A percentile compares a stretch with the other conserved stretches of the same genome.
Evolutionary conservation across 2,329 filamentous ascomycete species (phyloP).

Genomic region (Raffaelea ambrosiae): DNA sequence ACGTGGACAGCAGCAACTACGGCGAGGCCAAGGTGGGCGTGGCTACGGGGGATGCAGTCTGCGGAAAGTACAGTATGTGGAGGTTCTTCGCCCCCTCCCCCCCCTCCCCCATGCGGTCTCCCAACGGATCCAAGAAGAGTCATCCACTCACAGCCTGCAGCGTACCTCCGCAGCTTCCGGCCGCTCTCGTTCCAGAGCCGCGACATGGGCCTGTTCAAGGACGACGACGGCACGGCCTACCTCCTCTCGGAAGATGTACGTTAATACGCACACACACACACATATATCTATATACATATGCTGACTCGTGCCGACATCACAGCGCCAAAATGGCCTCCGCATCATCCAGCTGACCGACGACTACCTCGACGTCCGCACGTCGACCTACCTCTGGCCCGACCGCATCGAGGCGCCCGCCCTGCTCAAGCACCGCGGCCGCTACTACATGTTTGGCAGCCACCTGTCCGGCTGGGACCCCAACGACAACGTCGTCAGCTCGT

Average conservation of each 20-base stretch:
- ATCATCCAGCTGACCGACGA: constrained; percentile 15
- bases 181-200: constrained; percentile 19
- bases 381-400: constrained; percentile 20
- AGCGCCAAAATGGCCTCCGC: constrained; percentile 15
- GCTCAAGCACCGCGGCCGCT: constrained; percentile 40
- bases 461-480: constrained; percentile 36
- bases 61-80: constrained; percentile 42
- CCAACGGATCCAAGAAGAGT: no score
- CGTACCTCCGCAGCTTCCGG: constrained; percentile 23
- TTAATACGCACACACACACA: not conserved
- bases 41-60: constrained; percentile 40
- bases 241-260: constrained; percentile 54
- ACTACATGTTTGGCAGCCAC: constrained; percentile 46
- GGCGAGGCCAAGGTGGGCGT: constrained; percentile 17
- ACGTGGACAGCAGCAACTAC: constrained; percentile 49
- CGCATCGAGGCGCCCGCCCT: constrained; percentile 44
- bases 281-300: not conserved
- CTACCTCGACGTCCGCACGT: constrained; percentile 11
- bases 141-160: constrained; percentile 1
- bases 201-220: constrained; percentile 53
- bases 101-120: no score
- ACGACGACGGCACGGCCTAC: constrained; percentile 53
- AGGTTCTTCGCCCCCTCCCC: no score
- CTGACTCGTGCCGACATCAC: no score
- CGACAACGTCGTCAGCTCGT: constrained; percentile 39